These are phyloP conservation scores for Wallacemonas sp. DNA, from an alignment of 208 protist genomes.

Conservation along the genomic window DNA sequence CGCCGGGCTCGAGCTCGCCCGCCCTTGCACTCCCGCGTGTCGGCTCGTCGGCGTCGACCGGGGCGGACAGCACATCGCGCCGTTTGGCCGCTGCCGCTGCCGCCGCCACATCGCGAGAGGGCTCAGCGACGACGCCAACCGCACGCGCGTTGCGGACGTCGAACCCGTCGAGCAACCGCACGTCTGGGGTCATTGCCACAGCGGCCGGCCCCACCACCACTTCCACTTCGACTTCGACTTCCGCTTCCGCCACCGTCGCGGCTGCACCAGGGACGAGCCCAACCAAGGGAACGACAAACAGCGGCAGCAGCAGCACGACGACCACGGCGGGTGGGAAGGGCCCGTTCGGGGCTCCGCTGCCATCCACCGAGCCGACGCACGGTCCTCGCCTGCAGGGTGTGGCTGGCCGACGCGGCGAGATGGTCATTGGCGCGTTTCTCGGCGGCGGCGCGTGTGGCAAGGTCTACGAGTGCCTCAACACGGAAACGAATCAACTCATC, in stretches of 20 bases:
- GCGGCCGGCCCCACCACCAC: not conserved
- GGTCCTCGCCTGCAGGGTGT: constrained; percentile 54
- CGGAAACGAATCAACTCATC: constrained; percentile 71
- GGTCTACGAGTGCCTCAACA: constrained; percentile 89
- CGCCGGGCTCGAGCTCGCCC: too few relatives aligned
- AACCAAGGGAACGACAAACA: too few relatives aligned
- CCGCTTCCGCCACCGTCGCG: not conserved
- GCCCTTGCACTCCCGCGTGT: too few relatives aligned
- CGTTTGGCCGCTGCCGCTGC: not conserved
- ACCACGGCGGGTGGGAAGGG: not conserved
- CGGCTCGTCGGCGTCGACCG: too few relatives aligned
- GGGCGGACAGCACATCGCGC: too few relatives aligned
- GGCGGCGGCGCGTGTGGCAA: constrained; percentile 87
- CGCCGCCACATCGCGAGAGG: not conserved
- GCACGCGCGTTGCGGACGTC: not conserved
- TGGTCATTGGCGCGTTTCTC: constrained; percentile 80
- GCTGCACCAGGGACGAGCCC: too few relatives aligned
- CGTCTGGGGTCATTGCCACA: not conserved
- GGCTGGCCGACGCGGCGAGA: constrained; percentile 57
- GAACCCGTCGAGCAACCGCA: not conserved
- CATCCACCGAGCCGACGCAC: constrained; percentile 43
- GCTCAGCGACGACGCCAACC: not conserved
- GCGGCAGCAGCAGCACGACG: not conserved
- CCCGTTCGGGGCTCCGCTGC: constrained; percentile 45
- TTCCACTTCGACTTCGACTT: not conserved